These are phyloP conservation scores for Cafeteria roenbergensis DNA, from an alignment of 108 stramenopile genomes.

Conservation along the genomic window DNA sequence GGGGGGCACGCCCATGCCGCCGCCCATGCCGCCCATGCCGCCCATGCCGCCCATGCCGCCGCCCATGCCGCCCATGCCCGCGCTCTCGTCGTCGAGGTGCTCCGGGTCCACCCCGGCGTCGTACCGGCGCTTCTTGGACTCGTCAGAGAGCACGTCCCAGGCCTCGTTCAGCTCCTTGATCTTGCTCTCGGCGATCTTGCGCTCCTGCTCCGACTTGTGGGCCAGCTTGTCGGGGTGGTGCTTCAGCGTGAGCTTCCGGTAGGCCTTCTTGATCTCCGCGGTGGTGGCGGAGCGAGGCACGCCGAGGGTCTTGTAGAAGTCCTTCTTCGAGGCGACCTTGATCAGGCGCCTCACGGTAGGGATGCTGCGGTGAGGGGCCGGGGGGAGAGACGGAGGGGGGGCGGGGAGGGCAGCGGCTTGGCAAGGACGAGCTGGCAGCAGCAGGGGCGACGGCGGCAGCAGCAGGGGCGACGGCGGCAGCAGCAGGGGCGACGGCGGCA, in stretches of 20 bases:
- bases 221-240: constrained; percentile 29
- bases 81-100: constrained; percentile 7
- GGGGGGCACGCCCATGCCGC: constrained; percentile 15
- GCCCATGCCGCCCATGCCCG: constrained; percentile 2
- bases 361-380: constrained; percentile 9
- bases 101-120: constrained; percentile 24
- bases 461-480: no score
- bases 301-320: constrained; percentile 58
- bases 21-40: constrained; percentile 52
- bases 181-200: constrained; percentile 25
- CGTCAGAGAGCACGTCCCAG: constrained; percentile 25
- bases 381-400: no score
- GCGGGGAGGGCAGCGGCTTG: no score
- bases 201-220: constrained; percentile 22
- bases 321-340: constrained; percentile 21
- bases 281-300: constrained; percentile 45
- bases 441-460: no score
- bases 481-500: no score
- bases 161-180: constrained; percentile 32
- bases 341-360: constrained; percentile 9
- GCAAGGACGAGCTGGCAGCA: no score
- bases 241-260: constrained; percentile 21
- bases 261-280: constrained; percentile 28
- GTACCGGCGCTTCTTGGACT: constrained; percentile 15
- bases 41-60: constrained; percentile 51